Conservation (phyloP, 768 basidiomycete genomes). For the Podaxis sp. region DNA sequence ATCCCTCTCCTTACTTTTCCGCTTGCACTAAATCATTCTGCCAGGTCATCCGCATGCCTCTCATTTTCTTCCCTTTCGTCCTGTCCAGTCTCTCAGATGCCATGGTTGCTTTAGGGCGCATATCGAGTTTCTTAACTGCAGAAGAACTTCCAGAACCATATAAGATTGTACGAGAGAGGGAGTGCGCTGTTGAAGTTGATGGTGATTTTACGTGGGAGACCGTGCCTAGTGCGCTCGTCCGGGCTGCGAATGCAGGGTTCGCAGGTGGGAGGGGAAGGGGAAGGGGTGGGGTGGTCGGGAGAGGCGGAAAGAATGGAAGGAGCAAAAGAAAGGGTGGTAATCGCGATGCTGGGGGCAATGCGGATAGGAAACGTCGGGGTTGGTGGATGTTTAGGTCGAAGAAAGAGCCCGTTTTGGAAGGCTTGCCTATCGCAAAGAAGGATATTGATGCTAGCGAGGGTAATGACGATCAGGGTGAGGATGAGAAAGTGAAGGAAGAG, state of each 20-base stretch:
- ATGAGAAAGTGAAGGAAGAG: background rate
- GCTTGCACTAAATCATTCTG: too few relatives aligned
- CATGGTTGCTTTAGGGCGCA: constrained; percentile 44
- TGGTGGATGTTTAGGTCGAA: constrained; percentile 12
- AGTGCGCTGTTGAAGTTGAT: constrained; percentile 40
- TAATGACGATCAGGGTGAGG: constrained; percentile 6
- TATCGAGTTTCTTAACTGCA: constrained; percentile 43
- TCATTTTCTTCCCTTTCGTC: constrained; percentile 53
- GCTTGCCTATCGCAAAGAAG: background rate
- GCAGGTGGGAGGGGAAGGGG: constrained; percentile 13
- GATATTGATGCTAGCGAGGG: background rate
- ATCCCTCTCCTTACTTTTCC: background rate
- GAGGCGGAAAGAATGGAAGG: constrained; percentile 11
- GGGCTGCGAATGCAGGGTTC: constrained; percentile 11
- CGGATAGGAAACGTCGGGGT: constrained; percentile 13
- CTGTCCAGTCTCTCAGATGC: constrained; percentile 45
- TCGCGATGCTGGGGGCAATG: background rate
- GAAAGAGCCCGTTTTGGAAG: constrained; percentile 11
- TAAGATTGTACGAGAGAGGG: constrained; percentile 31
- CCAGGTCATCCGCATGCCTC: constrained; percentile 55
- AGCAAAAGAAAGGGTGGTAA: constrained; percentile 8
- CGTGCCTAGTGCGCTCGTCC: constrained; percentile 19
- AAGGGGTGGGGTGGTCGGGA: constrained; percentile 17
- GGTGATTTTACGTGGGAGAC: constrained; percentile 53
- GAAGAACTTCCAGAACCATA: constrained; percentile 52